A percentile compares a stretch with the other conserved stretches of the same genome.
Conservation (phyloP, 768 basidiomycete genomes). For the Lentinula detonsa region DNA sequence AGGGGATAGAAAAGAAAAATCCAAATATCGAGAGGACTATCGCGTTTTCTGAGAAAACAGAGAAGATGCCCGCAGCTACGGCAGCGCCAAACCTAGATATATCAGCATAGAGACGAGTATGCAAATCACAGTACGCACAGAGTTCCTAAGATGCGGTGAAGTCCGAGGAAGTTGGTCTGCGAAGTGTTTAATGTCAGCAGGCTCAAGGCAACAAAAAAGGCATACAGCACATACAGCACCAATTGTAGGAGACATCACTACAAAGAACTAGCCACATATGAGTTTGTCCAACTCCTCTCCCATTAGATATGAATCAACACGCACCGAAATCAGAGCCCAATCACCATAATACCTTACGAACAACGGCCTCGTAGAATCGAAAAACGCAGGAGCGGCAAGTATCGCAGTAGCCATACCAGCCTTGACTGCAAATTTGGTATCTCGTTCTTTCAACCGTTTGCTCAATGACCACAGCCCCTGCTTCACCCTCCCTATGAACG, state of each 20-base stretch:
- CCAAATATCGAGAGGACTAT: slow-evolving; percentile 76
- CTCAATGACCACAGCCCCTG: slow-evolving; percentile 73
- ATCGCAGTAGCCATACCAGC: slow-evolving; percentile 79
- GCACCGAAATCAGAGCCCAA: slow-evolving; percentile 92
- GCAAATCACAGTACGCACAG: slow-evolving; percentile 35
- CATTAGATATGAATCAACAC: slow-evolving; percentile 15
- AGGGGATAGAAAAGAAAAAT: slow-evolving; percentile 86
- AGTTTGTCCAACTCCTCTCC: slow-evolving; percentile 1
- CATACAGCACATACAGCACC: slow-evolving; percentile 53
- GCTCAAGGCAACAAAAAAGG: not conserved
- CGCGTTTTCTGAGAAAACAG: slow-evolving; percentile 71
- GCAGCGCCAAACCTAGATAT: slow-evolving; percentile 64
- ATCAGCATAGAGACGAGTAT: slow-evolving; percentile 6
- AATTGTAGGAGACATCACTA: slow-evolving; percentile 88
- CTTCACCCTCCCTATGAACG: slow-evolving; percentile 54
- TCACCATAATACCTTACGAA: slow-evolving; percentile 86
- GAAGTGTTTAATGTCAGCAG: not conserved
- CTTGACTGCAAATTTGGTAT: slow-evolving; percentile 86
- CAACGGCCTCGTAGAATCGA: slow-evolving; percentile 65
- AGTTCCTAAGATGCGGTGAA: slow-evolving; percentile 84
- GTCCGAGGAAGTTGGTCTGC: slow-evolving; percentile 80
- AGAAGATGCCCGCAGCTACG: slow-evolving; percentile 68
- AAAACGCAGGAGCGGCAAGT: slow-evolving; percentile 84
- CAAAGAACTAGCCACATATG: slow-evolving; percentile 53
- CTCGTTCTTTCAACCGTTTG: slow-evolving; percentile 56